Conservation (phyloP, 495 filamentous ascomycete species). For the Penicillium odoratum region DNA sequence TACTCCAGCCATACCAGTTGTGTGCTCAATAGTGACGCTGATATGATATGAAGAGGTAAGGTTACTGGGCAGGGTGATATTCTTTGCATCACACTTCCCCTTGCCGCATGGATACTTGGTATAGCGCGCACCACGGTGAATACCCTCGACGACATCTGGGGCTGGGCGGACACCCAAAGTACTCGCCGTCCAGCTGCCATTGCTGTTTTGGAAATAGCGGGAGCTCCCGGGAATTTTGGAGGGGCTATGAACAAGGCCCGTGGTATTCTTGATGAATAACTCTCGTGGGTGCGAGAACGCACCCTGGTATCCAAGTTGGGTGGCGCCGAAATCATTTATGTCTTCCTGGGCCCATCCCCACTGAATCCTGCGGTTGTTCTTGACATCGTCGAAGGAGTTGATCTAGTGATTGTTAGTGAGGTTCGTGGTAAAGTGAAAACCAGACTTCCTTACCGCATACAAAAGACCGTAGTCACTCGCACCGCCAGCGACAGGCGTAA, state of each 20-base stretch:
- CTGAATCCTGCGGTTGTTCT: constrained; percentile 21
- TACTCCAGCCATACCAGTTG: constrained; percentile 14
- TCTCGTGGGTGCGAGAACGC: constrained; percentile 15
- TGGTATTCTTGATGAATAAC: constrained; percentile 18
- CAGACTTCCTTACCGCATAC: constrained; percentile 14
- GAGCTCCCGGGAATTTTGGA: constrained; percentile 4
- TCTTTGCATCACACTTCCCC: constrained; percentile 4
- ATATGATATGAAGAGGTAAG: constrained; percentile 16
- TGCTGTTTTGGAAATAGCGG: constrained; percentile 12
- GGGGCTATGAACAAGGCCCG: constrained; percentile 1
- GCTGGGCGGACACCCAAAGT: constrained; percentile 18
- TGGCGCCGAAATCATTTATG: constrained; percentile 16
- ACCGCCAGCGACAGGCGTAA: constrained; percentile 16
- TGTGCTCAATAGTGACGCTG: constrained; percentile 11
- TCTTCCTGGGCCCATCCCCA: constrained; percentile 22
- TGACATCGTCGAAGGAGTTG: constrained; percentile 17
- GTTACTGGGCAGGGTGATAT: constrained; percentile 2
- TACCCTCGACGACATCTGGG: constrained; percentile 15
- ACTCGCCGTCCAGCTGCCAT: constrained; percentile 21
- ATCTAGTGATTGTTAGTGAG: constrained; percentile 6
- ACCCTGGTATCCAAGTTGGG: constrained; percentile 20
- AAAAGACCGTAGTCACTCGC: constrained; percentile 18
- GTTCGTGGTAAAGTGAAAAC: too few relatives aligned
- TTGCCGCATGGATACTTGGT: constrained; percentile 11
- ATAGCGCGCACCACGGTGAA: constrained; percentile 12